Percentiles rank a stretch among this genome's conserved stretches.
These are phyloP conservation scores for Pisolithus microcarpus DNA, from an alignment of 768 basidiomycete genomes.

Conservation along the genomic window DNA sequence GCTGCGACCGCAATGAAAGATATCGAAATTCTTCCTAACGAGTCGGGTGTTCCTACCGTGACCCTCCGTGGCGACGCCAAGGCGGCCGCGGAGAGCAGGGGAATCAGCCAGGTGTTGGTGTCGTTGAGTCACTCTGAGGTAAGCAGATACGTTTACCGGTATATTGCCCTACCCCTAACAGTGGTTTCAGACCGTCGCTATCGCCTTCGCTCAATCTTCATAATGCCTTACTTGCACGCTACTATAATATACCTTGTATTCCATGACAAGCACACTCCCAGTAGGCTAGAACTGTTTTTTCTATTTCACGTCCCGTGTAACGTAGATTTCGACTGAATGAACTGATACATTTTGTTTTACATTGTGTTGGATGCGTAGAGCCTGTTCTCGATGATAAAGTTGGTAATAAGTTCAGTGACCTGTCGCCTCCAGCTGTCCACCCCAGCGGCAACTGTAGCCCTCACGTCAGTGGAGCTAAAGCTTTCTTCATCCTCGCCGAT, in stretches of 20 bases:
- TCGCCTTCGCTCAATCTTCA: slow-evolving; percentile 80
- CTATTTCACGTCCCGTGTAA: not conserved
- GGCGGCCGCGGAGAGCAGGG: slow-evolving; percentile 61
- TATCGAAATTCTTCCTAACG: slow-evolving; percentile 85
- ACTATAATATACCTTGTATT: not conserved
- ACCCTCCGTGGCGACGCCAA: slow-evolving; percentile 74
- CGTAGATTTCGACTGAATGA: slow-evolving; percentile 10
- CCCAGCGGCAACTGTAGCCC: slow-evolving; percentile 24
- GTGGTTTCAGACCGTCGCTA: slow-evolving; percentile 59
- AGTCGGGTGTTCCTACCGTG: slow-evolving; percentile 74
- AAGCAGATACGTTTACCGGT: slow-evolving; percentile 23
- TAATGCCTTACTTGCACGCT: slow-evolving; percentile 8
- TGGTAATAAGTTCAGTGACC: slow-evolving; percentile 39
- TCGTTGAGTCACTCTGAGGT: slow-evolving; percentile 93
- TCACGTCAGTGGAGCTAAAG: slow-evolving; percentile 66
- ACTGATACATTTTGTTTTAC: not conserved
- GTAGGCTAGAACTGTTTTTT: not conserved
- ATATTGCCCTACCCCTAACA: slow-evolving; percentile 12
- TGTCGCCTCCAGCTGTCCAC: slow-evolving; percentile 38
- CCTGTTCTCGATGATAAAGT: slow-evolving; percentile 43
- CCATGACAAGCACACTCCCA: slow-evolving; percentile 3
- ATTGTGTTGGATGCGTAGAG: slow-evolving; percentile 33
- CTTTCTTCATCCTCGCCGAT: slow-evolving; percentile 49
- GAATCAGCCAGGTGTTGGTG: slow-evolving; percentile 67
- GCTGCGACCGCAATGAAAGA: slow-evolving; percentile 95